Percentiles rank a stretch among this genome's conserved stretches.
These are phyloP conservation scores for Nakazawaea wickerhamii DNA, from an alignment of 805 yeast species.

Conservation along the genomic window DNA sequence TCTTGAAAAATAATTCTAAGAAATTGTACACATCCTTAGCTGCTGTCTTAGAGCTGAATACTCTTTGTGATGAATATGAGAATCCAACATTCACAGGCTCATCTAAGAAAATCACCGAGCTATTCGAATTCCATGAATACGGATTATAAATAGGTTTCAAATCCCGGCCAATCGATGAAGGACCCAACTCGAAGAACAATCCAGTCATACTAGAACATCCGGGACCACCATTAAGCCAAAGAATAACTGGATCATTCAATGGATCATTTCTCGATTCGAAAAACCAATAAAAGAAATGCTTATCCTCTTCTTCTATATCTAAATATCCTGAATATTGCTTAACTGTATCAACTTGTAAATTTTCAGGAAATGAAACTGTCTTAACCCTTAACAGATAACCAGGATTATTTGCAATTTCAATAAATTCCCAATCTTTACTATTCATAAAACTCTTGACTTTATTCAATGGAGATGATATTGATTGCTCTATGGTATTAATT, in stretches of 20 bases:
- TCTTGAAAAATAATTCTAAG: slow-evolving; percentile 70
- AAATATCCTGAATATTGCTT: slow-evolving; percentile 83
- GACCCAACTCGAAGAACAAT: slow-evolving; percentile 80
- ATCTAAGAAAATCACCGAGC: slow-evolving; percentile 80
- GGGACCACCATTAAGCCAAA: slow-evolving; percentile 95
- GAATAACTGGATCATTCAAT: slow-evolving; percentile 69
- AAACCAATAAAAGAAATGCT: slow-evolving; percentile 78
- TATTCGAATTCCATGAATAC: slow-evolving; percentile 78
- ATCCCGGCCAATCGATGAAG: slow-evolving; percentile 59
- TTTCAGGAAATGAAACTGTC: slow-evolving; percentile 3
- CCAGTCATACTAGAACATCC: slow-evolving; percentile 91
- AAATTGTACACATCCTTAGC: slow-evolving; percentile 78
- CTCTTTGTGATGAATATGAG: slow-evolving; percentile 59
- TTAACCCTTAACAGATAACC: slow-evolving; percentile 2
- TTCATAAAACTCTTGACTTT: slow-evolving; percentile 3
- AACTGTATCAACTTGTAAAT: slow-evolving; percentile 53
- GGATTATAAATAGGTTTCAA: slow-evolving; percentile 66
- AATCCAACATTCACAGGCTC: slow-evolving; percentile 87
- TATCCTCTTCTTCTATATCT: slow-evolving; percentile 76
- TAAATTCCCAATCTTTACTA: slow-evolving; percentile 2
- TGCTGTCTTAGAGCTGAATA: slow-evolving; percentile 47
- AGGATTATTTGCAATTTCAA: not conserved
- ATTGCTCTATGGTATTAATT: not conserved
- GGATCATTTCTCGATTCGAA: slow-evolving; percentile 89
- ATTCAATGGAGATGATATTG: slow-evolving; percentile 1